Evolutionary conservation across 352 stramenopile genomes (phyloP).

Genomic region (Globisporangium emineosum): DNA sequence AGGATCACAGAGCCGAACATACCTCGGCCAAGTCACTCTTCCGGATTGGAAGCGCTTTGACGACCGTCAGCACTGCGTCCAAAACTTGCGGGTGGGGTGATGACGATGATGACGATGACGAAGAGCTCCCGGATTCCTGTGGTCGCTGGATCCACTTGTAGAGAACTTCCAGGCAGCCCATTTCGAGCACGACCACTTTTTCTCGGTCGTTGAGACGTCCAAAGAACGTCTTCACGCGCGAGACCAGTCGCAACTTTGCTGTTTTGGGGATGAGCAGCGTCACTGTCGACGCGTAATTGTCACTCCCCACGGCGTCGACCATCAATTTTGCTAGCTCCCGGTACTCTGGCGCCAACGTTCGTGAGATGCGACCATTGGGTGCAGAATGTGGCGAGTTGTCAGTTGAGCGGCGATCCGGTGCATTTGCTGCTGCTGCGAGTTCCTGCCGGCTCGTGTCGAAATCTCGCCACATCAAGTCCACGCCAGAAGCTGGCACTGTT

Average conservation of each 20-base stretch:
- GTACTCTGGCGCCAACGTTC: slow-evolving; percentile 50
- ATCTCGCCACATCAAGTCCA: slow-evolving; percentile 66
- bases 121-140: slow-evolving; percentile 16
- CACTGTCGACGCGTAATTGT: slow-evolving; percentile 79
- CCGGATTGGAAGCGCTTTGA: slow-evolving; percentile 56
- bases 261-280: slow-evolving; percentile 76
- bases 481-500: slow-evolving; percentile 14
- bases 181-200: slow-evolving; percentile 44
- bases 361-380: slow-evolving; percentile 23
- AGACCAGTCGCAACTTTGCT: slow-evolving; percentile 64
- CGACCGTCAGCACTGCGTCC: slow-evolving; percentile 44
- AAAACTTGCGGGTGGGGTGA: slow-evolving; percentile 64
- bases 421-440: slow-evolving; percentile 21
- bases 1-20: background rate
- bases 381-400: background rate
- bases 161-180: slow-evolving; percentile 53
- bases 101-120: slow-evolving; percentile 13
- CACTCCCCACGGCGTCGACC: slow-evolving; percentile 55
- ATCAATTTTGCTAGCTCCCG: slow-evolving; percentile 65
- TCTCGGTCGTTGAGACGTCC: slow-evolving; percentile 51
- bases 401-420: slow-evolving; percentile 15
- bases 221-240: slow-evolving; percentile 74
- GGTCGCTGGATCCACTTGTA: slow-evolving; percentile 56
- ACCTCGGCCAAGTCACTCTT: slow-evolving; percentile 68
- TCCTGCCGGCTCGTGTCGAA: slow-evolving; percentile 47